Base-by-base conservation (phyloP, 768 basidiomycete species). In the Omphalotus guepiniiformis region DNA sequence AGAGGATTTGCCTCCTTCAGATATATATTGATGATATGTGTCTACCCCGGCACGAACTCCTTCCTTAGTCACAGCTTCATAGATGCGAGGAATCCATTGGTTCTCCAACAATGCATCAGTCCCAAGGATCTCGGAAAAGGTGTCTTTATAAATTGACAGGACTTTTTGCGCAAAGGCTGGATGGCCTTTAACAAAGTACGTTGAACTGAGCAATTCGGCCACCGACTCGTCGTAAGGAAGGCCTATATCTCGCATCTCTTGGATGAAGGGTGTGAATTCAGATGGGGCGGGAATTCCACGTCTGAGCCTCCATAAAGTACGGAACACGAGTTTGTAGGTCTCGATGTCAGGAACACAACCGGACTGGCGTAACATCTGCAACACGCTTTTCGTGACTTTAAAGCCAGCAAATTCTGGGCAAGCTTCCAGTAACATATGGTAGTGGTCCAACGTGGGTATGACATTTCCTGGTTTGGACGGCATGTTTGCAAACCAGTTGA, bases 401-500 rank as follows among this genome's bases (percentile, higher is more conserved):
- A 68, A 63, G 1, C 63, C 51, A 11, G 60, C 56, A n/a, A 63
- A 55, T 28, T 62, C 53, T 8, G 58, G 55, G 51, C 65, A 70
- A 11, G 63, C 61, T 29, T 74, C 66, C 28, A 86, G 63, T 51
- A 82, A 72, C 8, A 71, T 50, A 51, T 83, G 76, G 66, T 80
- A 80, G 48, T 82, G 80, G 18, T 74, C 66, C 29, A 74, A 61
- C 19, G 73, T 71, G 0, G 82, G 80, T 4, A 58, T 59, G 36
- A 73, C 52, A 28, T 70, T 56, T 2, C 74, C 75, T 3, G 79
- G 69, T 41, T 73, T 74, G 21, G 63, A 63, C 12, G 75, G 68
- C 73, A 85, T 82, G n/a, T 66, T 66, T 36, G 54, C 56, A 2
- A 88, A 63, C 76, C 83, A 82, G 19, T 69, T 61, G 22, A 71